Base-by-base conservation (phyloP, 2,329 filamentous ascomycete genomes). In the Byssochlamys sp. region DNA sequence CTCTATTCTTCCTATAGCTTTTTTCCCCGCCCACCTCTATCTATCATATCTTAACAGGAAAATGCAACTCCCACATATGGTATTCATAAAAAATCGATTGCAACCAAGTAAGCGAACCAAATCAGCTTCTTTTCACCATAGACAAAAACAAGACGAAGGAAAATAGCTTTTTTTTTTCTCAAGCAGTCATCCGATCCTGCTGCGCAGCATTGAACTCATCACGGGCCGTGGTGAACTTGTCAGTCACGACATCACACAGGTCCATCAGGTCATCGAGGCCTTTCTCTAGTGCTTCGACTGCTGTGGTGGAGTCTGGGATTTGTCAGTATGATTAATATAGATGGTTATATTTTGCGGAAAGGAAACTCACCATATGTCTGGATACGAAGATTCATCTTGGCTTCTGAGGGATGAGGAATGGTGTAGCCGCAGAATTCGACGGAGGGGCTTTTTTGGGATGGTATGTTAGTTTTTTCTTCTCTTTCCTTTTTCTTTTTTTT, bases 351-450 rank as follows among this genome's bases (percentile, higher is more conserved):
- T 11, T 9, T 9, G 35, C 19, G n/a, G 25, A 25, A 14, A 4
- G 12, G 4, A 59, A 19, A 75, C 85, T 71, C 78, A 96, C 92
- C 89, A 68, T 94, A 97, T 64, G 92, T 99, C 75, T 99, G 94
- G 61, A 99, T 97, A 67, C 94, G 85, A 61, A 99, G 79, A 70
- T 97, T 96, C 92, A 99, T 96, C 77, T 95, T 94, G 48, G 86
- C 79, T 75, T 99, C 94, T 45, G 91, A 95, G 54, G 94, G 94
- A 75, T 99, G 94, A 29, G 94, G 94, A 60, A 99, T 97, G 6
- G 92, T 90, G 75, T 99, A 99, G 60, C 92, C 94, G 75, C 94
- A 97, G 76, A 99, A 96, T 73, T 99, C 94, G 59, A 99, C 94
- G 62, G 94, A 85, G 29, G 94, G 92, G 73, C 92, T 97, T 63